phyloP scores from a whole-genome alignment of 768 basidiomycete genomes.

The Paxillus involutus region DNA sequence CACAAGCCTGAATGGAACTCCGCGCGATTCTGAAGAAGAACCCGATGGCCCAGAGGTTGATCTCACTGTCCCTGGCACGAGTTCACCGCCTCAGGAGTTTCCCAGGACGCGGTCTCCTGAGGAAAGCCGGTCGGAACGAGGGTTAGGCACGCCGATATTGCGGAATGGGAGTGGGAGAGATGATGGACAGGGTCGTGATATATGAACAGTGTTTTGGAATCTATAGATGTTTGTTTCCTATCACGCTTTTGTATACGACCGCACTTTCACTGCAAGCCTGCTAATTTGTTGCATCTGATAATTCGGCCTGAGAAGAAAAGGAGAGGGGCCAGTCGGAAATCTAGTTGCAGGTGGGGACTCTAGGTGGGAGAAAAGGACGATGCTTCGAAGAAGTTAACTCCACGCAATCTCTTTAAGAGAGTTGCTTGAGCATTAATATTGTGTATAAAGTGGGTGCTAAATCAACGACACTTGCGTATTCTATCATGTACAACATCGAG shows the following conservation, averaged over 20 bases:
- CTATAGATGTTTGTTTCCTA: background rate
- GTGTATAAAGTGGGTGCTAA: no score
- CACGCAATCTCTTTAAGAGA: no score
- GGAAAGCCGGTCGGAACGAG: constrained; percentile 61
- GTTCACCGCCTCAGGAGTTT: constrained; percentile 14
- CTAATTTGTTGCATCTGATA: background rate
- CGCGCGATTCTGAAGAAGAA: constrained; percentile 40
- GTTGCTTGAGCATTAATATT: no score
- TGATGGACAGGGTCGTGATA: constrained; percentile 11
- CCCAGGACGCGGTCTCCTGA: constrained; percentile 27
- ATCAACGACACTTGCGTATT: no score
- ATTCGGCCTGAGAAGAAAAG: background rate
- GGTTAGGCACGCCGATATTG: constrained; percentile 62
- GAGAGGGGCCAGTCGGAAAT: no score
- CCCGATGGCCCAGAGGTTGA: constrained; percentile 45
- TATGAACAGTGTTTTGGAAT: background rate
- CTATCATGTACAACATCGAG: no score
- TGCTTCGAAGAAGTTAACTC: no score
- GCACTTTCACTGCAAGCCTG: background rate
- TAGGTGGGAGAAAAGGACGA: no score
- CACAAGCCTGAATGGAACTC: constrained; percentile 30
- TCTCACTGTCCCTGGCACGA: constrained; percentile 30
- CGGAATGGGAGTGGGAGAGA: constrained; percentile 43
- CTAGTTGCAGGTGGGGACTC: no score
- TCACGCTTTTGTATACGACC: background rate